Percentiles rank a stretch among this genome's conserved stretches.
phyloP scores from a whole-genome alignment of 306 rosid species.

The Cucumis melo region DNA sequence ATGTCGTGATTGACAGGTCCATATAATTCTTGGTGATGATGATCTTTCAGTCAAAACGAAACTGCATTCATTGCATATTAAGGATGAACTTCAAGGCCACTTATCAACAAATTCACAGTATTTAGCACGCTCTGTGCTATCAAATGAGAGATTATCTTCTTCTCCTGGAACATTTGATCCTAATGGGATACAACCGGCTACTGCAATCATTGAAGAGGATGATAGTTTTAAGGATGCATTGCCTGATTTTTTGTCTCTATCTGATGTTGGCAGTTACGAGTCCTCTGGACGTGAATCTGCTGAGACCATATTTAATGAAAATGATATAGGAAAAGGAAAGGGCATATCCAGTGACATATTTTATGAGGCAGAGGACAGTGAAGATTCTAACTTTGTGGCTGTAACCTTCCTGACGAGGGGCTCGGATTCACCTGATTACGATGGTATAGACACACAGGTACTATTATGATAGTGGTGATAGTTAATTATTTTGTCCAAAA shows the following conservation, averaged over 20 bases:
- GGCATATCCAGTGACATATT: slow-evolving; percentile 42
- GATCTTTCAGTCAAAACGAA: slow-evolving; percentile 65
- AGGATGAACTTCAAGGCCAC: slow-evolving; percentile 82
- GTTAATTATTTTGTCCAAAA: not conserved
- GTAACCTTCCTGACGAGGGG: slow-evolving; percentile 53
- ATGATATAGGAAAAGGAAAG: slow-evolving; percentile 34
- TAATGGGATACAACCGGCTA: slow-evolving; percentile 32
- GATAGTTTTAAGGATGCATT: slow-evolving; percentile 80
- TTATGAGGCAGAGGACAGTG: slow-evolving; percentile 66
- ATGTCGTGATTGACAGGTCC: slow-evolving; percentile 40
- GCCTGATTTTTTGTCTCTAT: slow-evolving; percentile 58
- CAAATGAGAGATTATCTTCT: slow-evolving; percentile 27
- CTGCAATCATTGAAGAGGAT: slow-evolving; percentile 46
- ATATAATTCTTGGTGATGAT: slow-evolving; percentile 42
- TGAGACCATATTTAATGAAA: slow-evolving; percentile 41
- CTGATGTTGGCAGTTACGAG: slow-evolving; percentile 33
- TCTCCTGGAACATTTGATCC: slow-evolving; percentile 25
- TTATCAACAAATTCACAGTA: slow-evolving; percentile 44
- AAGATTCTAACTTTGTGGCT: slow-evolving; percentile 58
- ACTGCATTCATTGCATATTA: slow-evolving; percentile 75
- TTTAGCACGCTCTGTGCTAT: slow-evolving; percentile 79
- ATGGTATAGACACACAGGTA: slow-evolving; percentile 93
- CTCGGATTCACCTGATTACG: slow-evolving; percentile 60
- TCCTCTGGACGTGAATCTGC: slow-evolving; percentile 37
- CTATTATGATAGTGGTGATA: not conserved